These are phyloP conservation scores for Musa itinerans DNA, from an alignment of 176 grass and related monocot genomes.

Conservation along the genomic window DNA sequence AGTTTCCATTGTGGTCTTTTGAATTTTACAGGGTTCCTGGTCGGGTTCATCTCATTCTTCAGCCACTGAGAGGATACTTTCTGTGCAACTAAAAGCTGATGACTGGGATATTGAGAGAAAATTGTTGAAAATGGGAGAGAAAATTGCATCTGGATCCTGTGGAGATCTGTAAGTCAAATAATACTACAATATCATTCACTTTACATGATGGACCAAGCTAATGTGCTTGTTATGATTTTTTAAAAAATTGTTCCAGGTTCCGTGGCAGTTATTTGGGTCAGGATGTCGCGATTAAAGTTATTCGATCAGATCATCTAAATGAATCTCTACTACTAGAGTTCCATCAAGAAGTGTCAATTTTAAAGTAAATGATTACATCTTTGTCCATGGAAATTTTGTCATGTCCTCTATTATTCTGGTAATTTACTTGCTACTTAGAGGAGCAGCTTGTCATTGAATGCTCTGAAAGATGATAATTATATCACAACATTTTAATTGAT, in stretches of 20 bases:
- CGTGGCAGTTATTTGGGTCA: constrained; percentile 85
- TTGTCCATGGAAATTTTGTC: neutral
- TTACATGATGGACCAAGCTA: neutral
- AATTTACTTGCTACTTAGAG: neutral
- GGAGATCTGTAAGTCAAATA: constrained; percentile 75
- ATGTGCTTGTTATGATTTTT: neutral
- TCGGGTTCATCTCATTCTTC: constrained; percentile 99
- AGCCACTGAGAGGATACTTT: constrained; percentile 68
- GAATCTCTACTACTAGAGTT: constrained; percentile 76
- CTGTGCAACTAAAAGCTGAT: constrained; percentile 70
- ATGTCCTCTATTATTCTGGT: neutral
- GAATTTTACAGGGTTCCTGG: constrained; percentile 72
- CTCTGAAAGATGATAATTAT: neutral
- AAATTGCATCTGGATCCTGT: constrained; percentile 89
- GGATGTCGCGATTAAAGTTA: constrained; percentile 93
- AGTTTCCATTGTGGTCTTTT: constrained; percentile 11
- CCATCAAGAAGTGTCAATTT: constrained; percentile 91
- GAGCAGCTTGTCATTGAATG: neutral
- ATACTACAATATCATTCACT: neutral
- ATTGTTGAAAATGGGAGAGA: constrained; percentile 65
- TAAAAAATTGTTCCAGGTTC: constrained; percentile 45
- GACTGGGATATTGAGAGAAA: constrained; percentile 92
- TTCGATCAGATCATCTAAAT: constrained; percentile 84
- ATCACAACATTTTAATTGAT: neutral
- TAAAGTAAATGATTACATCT: constrained; percentile 49